Evolutionary conservation across 768 basidiomycete genomes (phyloP).

Genomic region (Termitomyces sp.): DNA sequence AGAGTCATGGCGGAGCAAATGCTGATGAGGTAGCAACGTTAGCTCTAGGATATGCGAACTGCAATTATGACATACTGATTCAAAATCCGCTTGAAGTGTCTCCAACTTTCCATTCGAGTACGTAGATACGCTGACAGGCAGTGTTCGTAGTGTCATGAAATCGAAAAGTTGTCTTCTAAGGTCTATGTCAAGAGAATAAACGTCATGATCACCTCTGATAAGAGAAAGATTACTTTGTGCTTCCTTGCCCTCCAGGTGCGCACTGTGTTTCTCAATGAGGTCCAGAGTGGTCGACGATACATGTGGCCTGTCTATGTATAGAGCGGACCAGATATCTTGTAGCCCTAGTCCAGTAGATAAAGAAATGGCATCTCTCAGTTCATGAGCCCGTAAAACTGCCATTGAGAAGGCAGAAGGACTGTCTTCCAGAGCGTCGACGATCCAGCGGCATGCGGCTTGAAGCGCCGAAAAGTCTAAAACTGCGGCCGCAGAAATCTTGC

Average conservation of each 20-base stretch:
- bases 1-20: conserved; percentile 2
- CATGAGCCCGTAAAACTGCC: conserved; percentile 26
- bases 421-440: conserved; percentile 36
- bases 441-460: conserved; percentile 52
- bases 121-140: conserved; percentile 20
- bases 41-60: neutral
- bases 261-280: conserved; percentile 19
- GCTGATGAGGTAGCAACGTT: neutral
- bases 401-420: conserved; percentile 27
- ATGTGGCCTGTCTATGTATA: conserved; percentile 27
- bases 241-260: conserved; percentile 15
- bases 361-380: conserved; percentile 45
- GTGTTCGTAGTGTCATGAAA: conserved; percentile 31
- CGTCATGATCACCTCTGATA: neutral
- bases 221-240: conserved; percentile 8
- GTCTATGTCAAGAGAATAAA: conserved; percentile 16
- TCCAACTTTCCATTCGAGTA: conserved; percentile 12
- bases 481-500: conserved; percentile 28
- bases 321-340: conserved; percentile 61
- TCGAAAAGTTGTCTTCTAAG: conserved; percentile 37
- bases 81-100: conserved; percentile 17
- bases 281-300: conserved; percentile 11
- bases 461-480: conserved; percentile 64
- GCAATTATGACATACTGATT: conserved; percentile 13
- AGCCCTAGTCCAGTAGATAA: conserved; percentile 71